Percentiles rank a stretch among this genome's conserved stretches.
Conservation (phyloP, 805 yeast genomes). For the Yamadazyma akitaensis region DNA sequence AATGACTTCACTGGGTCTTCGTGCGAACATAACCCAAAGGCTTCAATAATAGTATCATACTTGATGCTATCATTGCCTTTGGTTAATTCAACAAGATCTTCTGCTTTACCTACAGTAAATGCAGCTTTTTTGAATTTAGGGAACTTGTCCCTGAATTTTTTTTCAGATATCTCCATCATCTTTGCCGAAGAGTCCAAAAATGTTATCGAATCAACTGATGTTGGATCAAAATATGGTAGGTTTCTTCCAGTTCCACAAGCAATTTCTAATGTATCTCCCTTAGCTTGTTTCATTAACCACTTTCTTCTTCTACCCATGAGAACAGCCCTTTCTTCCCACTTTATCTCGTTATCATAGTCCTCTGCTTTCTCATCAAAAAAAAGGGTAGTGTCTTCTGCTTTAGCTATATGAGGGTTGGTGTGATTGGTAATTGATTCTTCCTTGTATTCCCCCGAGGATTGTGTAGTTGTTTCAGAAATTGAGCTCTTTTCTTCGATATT, state of each 20-base stretch:
- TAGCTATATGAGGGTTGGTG: slow-evolving; percentile 47
- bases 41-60: slow-evolving; percentile 90
- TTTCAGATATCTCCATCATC: slow-evolving; percentile 79
- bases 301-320: slow-evolving; percentile 64
- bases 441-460: neutral
- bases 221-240: slow-evolving; percentile 65
- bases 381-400: slow-evolving; percentile 75
- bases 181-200: slow-evolving; percentile 79
- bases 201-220: slow-evolving; percentile 66
- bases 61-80: slow-evolving; percentile 39
- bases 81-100: slow-evolving; percentile 65
- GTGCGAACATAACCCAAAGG: slow-evolving; percentile 95
- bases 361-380: slow-evolving; percentile 76
- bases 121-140: slow-evolving; percentile 73
- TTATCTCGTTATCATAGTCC: slow-evolving; percentile 77
- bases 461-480: neutral
- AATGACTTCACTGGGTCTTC: slow-evolving; percentile 86
- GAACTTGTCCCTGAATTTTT: slow-evolving; percentile 64
- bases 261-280: slow-evolving; percentile 91
- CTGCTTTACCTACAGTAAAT: slow-evolving; percentile 88
- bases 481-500: slow-evolving; percentile 13
- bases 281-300: slow-evolving; percentile 72
- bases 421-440: slow-evolving; percentile 31
- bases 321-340: slow-evolving; percentile 65
- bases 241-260: slow-evolving; percentile 97